Base-by-base conservation (phyloP, 257 asterid species). In the Solanum lycopersicoides region DNA sequence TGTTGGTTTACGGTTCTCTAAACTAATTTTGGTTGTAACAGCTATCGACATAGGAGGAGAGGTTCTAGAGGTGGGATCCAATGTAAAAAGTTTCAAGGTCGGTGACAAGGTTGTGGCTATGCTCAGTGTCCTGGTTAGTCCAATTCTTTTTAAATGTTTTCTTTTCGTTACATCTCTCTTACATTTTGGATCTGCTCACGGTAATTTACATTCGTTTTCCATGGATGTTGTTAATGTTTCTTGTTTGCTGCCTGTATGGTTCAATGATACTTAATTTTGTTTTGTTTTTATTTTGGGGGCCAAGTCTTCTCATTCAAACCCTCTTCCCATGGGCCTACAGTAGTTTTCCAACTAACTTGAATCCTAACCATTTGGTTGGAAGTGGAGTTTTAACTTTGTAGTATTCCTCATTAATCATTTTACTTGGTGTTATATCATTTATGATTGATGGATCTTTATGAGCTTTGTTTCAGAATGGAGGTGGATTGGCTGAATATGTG, bases 11-110 rank as follows among this genome's bases (percentile, higher is more conserved):
- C 25, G 1, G 39, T 68, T 41, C 87, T 84, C 77, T 84, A 7
- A 63, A 14, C n/a, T 7, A 1, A 60, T 87, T 74, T 59, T 73
- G 30, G 73, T 73, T 88, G 91, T 85, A 56, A 66, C 90, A 95
- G 95, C 90, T 59, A 85, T 90, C 65, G 97, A 93, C 88, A 93
- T 94, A 72, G 94, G 94, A 23, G 98, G 97, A 87, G 95, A 93
- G 88, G 92, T 94, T 12, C 89, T 92, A n/a, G 95, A 92, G 88
- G 87, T 90, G 23, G 95, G 98, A 77, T 69, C 91, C 30, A 90
- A 83, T 18, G 93, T 93, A 32, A 84, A 88, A 72, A 90, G 88
- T 72, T 90, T 94, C 92, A 92, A 93, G 85, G 84, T 88, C 1
- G 96, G 96, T 0, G 97, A 95, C 88, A 91, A 91, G 91, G 96